Percentiles rank a stretch among this genome's conserved stretches.
phyloP scores from a whole-genome alignment of 2,329 filamentous ascomycete species.

The Botrytis sinoallii region DNA sequence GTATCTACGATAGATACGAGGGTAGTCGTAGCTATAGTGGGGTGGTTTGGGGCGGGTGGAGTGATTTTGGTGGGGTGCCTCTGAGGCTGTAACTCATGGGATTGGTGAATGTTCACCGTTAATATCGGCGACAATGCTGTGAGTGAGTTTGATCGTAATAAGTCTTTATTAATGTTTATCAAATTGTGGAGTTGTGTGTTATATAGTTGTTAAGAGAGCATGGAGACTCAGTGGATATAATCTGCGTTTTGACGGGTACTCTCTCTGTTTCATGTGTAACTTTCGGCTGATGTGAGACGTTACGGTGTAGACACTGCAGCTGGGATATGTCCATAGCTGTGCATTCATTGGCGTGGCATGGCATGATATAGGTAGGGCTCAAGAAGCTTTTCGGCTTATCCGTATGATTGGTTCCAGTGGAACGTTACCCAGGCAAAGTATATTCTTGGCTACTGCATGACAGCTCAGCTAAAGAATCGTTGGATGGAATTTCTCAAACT shows the following conservation, averaged over 20 bases:
- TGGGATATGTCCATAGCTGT: not conserved
- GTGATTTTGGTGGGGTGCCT: not conserved
- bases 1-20: not conserved
- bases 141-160: not conserved
- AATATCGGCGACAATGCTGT: not conserved
- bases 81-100: not conserved
- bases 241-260: not conserved
- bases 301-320: slow-evolving; percentile 12
- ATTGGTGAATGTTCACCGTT: slow-evolving; percentile 9
- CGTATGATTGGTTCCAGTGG: not conserved
- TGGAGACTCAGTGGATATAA: not conserved
- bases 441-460: slow-evolving; percentile 7
- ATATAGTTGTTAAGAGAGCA: not conserved
- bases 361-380: not conserved
- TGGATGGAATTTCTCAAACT: not conserved
- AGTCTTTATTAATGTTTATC: not conserved
- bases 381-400: not conserved
- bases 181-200: not conserved
- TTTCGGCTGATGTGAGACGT: slow-evolving; percentile 6
- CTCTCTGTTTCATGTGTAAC: not conserved
- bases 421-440: not conserved
- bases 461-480: slow-evolving; percentile 2
- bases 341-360: slow-evolving; percentile 4
- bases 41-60: slow-evolving; percentile 6
- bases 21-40: slow-evolving; percentile 8